Evolutionary conservation across 73 alveolate genomes (phyloP), one percentile per base, ranked within the genome.

Genomic region (Paramecium biaurelia): DNA sequence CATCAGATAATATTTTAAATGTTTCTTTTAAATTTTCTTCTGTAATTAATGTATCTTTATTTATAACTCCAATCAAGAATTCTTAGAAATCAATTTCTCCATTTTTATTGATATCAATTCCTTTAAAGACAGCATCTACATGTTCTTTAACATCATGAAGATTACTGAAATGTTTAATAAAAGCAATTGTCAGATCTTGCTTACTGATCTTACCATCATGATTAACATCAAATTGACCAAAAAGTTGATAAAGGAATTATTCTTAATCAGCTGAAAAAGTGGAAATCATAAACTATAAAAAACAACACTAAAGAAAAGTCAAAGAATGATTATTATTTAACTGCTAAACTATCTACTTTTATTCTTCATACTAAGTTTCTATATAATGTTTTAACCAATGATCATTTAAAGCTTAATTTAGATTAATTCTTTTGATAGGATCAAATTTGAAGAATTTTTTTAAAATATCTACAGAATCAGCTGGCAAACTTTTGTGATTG

Each of bases 61-160:
- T 18, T 10, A 72, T 72, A 12, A 18, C 58, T 9, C 38, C 86
- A 34, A 72, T 72, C n/a, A 34, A 21, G 11, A 72, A 72, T 14
- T 72, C 86, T 18, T 72, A 72, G 45, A 72, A 72, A 72, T 72
- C 86, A 10, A 72, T 72, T 72, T 72, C 58, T 6, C 86, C 86
- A 72, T 72, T 72, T 72, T 72, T 72, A 72, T 72, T 42, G 0
- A 72, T 30, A 72, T 72, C 63, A 15, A 34, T 72, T 6, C 35
- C 30, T 37, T 72, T n/a, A 37, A 72, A 63, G 0, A 63, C 84
- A 7, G 21, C 49, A 63, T 63, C 84, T 24, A 63, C 84, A 63
- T 63, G 84, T 14, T 63, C 84, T 5, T 63, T 63, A 1, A 63
- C 47, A 5, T 63, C 84, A 3, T 63, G 12, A 30, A 63, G 7